phyloP scores from a whole-genome alignment of 2,329 filamentous ascomycete species.

The Ophiostoma sp. region DNA sequence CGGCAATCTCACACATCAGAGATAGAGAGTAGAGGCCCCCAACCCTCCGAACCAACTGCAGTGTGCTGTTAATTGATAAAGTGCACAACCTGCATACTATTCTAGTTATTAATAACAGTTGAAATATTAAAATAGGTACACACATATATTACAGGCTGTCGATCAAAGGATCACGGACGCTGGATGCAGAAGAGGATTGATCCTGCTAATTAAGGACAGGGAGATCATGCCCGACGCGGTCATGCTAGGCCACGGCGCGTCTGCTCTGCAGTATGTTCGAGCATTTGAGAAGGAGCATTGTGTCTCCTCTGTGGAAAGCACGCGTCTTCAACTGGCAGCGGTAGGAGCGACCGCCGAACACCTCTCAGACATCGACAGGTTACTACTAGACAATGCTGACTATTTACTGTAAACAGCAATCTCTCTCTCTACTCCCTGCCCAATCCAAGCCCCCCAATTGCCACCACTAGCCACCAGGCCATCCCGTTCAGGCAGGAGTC shows the following conservation, averaged over 20 bases:
- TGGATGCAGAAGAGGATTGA: background rate
- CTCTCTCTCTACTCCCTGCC: background rate
- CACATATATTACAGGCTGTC: background rate
- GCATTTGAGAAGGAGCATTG: background rate
- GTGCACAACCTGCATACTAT: background rate
- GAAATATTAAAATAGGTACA: background rate
- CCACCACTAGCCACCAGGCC: slow-evolving; percentile 4
- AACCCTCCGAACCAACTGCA: no score
- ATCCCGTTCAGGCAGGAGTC: slow-evolving; percentile 21
- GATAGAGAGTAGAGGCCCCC: background rate
- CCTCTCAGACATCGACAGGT: background rate
- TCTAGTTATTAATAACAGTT: background rate
- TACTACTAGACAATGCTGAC: no score
- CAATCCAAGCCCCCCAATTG: background rate
- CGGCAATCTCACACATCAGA: no score
- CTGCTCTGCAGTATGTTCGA: background rate
- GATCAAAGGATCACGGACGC: background rate
- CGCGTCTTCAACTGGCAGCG: no score
- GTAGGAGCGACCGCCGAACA: background rate
- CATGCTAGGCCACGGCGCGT: background rate
- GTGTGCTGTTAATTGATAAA: background rate
- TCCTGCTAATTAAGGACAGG: background rate
- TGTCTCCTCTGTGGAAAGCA: background rate
- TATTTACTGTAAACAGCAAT: background rate
- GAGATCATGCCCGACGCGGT: background rate